These are phyloP conservation scores for Fusarium bulbicola DNA, from an alignment of 2,329 filamentous ascomycete genomes.

Conservation along the genomic window DNA sequence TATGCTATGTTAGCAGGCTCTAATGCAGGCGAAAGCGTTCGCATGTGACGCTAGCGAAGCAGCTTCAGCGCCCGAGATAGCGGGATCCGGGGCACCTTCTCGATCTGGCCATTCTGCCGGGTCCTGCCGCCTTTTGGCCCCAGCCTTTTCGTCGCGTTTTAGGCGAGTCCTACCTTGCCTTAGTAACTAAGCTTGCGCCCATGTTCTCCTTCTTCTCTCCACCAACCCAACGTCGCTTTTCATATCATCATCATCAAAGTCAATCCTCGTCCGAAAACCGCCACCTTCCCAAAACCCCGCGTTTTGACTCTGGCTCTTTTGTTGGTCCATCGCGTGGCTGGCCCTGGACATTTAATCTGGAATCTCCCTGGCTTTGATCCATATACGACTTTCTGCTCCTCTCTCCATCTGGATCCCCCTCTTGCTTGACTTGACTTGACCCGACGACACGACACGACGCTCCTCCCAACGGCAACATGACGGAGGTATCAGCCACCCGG, in stretches of 20 bases:
- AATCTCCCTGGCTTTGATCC: slow-evolving; percentile 24
- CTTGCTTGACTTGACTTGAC: slow-evolving; percentile 14
- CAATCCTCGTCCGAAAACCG: slow-evolving; percentile 6
- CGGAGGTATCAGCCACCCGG: slow-evolving; percentile 91
- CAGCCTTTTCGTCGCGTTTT: slow-evolving; percentile 43
- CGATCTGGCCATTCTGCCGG: slow-evolving; percentile 42
- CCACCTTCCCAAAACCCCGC: slow-evolving; percentile 23
- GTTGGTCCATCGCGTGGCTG: slow-evolving; percentile 39
- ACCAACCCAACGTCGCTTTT: slow-evolving; percentile 27
- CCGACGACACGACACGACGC: slow-evolving; percentile 15
- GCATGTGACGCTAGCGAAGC: slow-evolving; percentile 35
- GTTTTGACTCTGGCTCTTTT: slow-evolving; percentile 22
- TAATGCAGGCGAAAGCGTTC: slow-evolving; percentile 34
- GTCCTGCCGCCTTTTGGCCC: slow-evolving; percentile 39
- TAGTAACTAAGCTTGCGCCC: slow-evolving; percentile 21
- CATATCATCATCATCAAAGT: slow-evolving; percentile 24
- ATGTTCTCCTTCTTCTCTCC: slow-evolving; percentile 41
- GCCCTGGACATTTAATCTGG: slow-evolving; percentile 38
- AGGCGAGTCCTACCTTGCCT: not conserved
- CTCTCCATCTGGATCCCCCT: slow-evolving; percentile 26
- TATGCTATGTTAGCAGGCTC: not conserved
- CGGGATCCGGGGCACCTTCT: slow-evolving; percentile 33
- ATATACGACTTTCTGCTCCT: slow-evolving; percentile 16
- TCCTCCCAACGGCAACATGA: slow-evolving; percentile 63
- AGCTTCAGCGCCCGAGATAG: slow-evolving; percentile 19